These are phyloP conservation scores for Aureobasidium sp. DNA, from an alignment of 2,329 filamentous ascomycete genomes.

Conservation along the genomic window DNA sequence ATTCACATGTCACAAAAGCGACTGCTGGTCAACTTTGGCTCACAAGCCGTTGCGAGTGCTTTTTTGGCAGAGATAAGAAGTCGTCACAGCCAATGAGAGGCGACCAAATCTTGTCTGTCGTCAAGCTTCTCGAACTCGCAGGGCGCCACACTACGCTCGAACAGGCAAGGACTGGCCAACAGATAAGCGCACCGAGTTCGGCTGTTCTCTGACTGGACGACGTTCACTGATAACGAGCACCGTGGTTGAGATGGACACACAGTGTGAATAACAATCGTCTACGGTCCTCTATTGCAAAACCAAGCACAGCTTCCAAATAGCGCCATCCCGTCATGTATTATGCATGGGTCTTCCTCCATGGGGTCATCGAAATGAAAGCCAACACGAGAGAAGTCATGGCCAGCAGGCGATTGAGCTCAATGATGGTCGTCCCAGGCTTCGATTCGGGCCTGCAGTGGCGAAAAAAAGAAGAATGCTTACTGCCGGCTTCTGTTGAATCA, in stretches of 20 bases:
- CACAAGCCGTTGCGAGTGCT: conserved; percentile 6
- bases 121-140: conserved; percentile 3
- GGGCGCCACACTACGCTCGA: background rate
- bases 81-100: background rate
- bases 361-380: background rate
- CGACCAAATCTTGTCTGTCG: background rate
- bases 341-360: background rate
- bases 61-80: conserved; percentile 12
- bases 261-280: conserved; percentile 1
- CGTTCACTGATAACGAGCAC: conserved; percentile 9
- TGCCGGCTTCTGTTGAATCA: background rate
- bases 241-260: conserved; percentile 9
- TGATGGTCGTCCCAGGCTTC: background rate
- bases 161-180: background rate
- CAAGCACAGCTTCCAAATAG: conserved; percentile 5
- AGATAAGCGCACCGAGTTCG: conserved; percentile 9
- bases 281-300: background rate
- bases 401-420: background rate
- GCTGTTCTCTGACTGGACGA: conserved; percentile 12
- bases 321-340: conserved; percentile 14
- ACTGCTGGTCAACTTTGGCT: conserved; percentile 9
- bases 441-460: background rate
- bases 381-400: background rate
- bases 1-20: conserved; percentile 9
- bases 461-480: background rate